Evolutionary conservation across 75 land plant species (phyloP), one percentile per base, ranked within the genome.

Genomic region (Cupressus sempervirens): DNA sequence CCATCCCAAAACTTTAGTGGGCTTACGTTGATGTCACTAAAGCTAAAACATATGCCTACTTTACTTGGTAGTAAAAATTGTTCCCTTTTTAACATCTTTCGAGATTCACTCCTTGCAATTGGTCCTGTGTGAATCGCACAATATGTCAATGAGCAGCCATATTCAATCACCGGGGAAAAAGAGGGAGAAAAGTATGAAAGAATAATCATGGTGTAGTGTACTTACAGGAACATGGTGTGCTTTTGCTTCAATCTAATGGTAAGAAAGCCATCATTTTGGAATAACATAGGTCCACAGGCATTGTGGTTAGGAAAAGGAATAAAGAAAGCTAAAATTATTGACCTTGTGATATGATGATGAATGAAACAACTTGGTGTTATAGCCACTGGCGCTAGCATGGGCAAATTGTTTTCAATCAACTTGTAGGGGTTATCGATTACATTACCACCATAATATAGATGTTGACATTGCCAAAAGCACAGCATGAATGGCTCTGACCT

Each of bases 401-500:
- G 7, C 20, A 18, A 20, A 4, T 18, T 58, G 23, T 58, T 58
- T 58, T 58, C 23, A 58, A 20, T 58, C 23, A 58, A 58, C 4
- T 18, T 58, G 23, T 58, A 26, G 65, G 65, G 20, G 65, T 58
- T 58, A 18, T 18, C 20, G 56, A 54, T 16, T 54, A 16, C 56
- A 54, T 54, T 18, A 54, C 56, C 56, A 54, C 15, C 16, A 1
- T 16, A 14, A 14, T 54, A 58, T 58, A 18, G 26, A 20, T 58
- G 65, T 58, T 58, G 65, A 58, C 65, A 58, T 58, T 58, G 65
- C 7, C 20, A 18, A 58, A 58, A 58, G 65, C 65, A 18, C 20
- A 58, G 65, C 65, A 58, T 58, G 65, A 58, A 58, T 58, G 65
- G 65, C 65, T 58, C 65, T 58, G 65, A 58, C 65, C 65, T 58